A percentile compares a stretch with the other conserved stretches of the same genome.
Evolutionary conservation across 306 rosid species (phyloP).

Genomic region (Elaeagnus macrophylla): DNA sequence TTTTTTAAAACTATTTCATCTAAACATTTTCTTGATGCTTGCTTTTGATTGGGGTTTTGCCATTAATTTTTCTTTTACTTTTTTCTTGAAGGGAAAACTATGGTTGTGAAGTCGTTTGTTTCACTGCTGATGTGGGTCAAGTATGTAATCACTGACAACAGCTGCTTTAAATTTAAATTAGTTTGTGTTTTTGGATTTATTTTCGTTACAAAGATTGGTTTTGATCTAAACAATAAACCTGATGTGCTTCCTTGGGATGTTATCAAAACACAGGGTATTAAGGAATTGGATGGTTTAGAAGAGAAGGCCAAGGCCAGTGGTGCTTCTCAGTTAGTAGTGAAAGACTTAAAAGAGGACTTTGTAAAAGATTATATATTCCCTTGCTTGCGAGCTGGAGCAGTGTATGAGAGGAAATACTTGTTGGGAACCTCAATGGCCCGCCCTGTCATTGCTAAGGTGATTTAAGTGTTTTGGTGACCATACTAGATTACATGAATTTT

Average conservation of each 20-base stretch:
- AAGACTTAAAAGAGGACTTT: conserved; percentile 80
- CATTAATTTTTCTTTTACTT: background rate
- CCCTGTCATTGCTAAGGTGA: conserved; percentile 74
- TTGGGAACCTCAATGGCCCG: conserved; percentile 99
- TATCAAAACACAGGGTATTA: conserved; percentile 44
- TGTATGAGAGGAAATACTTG: conserved; percentile 89
- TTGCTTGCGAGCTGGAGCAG: conserved; percentile 87
- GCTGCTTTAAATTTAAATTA: too few relatives aligned
- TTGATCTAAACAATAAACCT: too few relatives aligned
- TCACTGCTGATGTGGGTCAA: conserved; percentile 97
- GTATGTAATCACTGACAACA: conserved; percentile 39
- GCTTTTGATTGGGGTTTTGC: background rate
- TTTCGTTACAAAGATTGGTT: too few relatives aligned
- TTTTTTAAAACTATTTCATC: too few relatives aligned
- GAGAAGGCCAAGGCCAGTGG: conserved; percentile 89
- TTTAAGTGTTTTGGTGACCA: too few relatives aligned
- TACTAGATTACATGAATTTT: too few relatives aligned
- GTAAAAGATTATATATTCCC: conserved; percentile 75
- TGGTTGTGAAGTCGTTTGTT: conserved; percentile 92
- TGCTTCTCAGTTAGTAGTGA: conserved; percentile 83
- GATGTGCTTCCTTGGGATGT: too few relatives aligned
- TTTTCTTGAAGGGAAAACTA: conserved; percentile 76
- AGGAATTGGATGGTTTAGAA: conserved; percentile 87
- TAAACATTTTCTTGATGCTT: too few relatives aligned
- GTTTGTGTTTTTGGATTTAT: too few relatives aligned